Conservation (phyloP, 331 rosid species). For the Quercus phellos region DNA sequence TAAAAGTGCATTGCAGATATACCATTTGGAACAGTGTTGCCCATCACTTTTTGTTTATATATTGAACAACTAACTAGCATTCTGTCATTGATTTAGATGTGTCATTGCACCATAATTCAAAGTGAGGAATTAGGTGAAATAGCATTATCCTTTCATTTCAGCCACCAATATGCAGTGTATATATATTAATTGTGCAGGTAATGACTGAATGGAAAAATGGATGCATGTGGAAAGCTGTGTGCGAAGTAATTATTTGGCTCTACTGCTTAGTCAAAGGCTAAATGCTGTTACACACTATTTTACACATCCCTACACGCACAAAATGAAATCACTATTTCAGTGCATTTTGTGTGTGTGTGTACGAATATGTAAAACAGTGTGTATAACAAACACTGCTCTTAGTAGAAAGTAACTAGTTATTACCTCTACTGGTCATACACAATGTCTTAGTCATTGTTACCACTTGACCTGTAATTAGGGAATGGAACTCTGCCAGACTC, state of each 20-base stretch:
- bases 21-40: background rate
- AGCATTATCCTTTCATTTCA: too few species aligned
- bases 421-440: conserved; percentile 21
- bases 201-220: background rate
- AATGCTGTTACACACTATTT: too few species aligned
- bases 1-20: background rate
- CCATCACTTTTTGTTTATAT: too few species aligned
- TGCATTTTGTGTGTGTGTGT: too few species aligned
- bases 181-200: background rate
- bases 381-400: too few species aligned
- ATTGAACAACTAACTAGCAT: background rate
- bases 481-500: conserved; percentile 62
- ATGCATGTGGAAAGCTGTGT: background rate
- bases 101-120: background rate
- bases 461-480: conserved; percentile 49
- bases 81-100: background rate
- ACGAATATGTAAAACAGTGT: too few species aligned
- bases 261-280: background rate
- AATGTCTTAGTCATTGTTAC: conserved; percentile 21
- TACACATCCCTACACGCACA: too few species aligned
- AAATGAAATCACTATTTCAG: too few species aligned
- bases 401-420: background rate
- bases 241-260: background rate
- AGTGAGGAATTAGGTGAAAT: too few species aligned
- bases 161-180: background rate